Conservation (phyloP, 2,329 filamentous ascomycete genomes). For the Xylaria sp. region DNA sequence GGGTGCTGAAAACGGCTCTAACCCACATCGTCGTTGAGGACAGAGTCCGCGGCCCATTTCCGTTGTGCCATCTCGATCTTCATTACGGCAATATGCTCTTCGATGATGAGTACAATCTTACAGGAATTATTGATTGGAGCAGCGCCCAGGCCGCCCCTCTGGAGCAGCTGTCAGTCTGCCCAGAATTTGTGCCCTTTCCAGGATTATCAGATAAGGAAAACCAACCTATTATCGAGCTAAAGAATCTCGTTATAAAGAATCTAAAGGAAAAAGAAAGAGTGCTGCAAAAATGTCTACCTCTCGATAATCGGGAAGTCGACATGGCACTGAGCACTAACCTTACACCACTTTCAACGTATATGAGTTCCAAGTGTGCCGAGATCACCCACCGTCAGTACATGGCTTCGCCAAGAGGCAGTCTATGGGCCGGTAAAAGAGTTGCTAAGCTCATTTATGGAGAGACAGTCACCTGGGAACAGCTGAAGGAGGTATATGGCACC, state of each 20-base stretch:
- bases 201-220: slow-evolving; percentile 47
- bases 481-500: slow-evolving; percentile 23
- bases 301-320: slow-evolving; percentile 11
- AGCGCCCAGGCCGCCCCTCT: slow-evolving; percentile 50
- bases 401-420: slow-evolving; percentile 22
- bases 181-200: slow-evolving; percentile 50
- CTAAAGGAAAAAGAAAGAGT: slow-evolving; percentile 20
- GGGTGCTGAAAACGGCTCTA: slow-evolving; percentile 48
- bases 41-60: slow-evolving; percentile 51
- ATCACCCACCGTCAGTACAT: slow-evolving; percentile 23
- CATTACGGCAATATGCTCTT: slow-evolving; percentile 56
- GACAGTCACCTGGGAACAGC: slow-evolving; percentile 23
- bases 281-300: slow-evolving; percentile 4
- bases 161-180: slow-evolving; percentile 52
- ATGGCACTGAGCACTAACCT: neutral
- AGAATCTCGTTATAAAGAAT: slow-evolving; percentile 14
- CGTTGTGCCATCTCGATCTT: slow-evolving; percentile 51
- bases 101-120: slow-evolving; percentile 55
- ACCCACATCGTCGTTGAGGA: slow-evolving; percentile 48
- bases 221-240: slow-evolving; percentile 23
- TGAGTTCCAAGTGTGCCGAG: slow-evolving; percentile 17
- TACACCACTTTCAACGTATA: slow-evolving; percentile 24
- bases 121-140: slow-evolving; percentile 53
- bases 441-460: slow-evolving; percentile 23
- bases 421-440: slow-evolving; percentile 11